Base-by-base conservation (phyloP, 192 early-diverging fungal genomes). In the Coemansia sp. region DNA sequence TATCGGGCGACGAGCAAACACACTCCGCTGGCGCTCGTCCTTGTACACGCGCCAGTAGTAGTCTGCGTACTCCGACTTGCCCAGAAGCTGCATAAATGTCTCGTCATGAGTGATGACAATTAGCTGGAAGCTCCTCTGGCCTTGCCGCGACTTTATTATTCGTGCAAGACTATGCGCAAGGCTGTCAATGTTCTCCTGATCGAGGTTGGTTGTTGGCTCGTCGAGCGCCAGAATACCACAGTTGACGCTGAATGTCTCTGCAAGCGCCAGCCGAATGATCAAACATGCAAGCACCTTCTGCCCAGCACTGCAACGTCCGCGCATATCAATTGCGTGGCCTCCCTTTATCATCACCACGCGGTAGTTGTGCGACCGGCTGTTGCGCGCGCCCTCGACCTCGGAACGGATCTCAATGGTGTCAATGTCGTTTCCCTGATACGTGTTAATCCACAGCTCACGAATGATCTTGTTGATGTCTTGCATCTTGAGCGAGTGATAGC, bases 21-120 rank as follows among this genome's bases (percentile, higher is more conserved):
- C 70, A 32, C 74, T 76, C 46, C 74, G 72, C 62, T 81, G 79
- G 58, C 72, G 73, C 62, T 83, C 84, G 66, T 97, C 88, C 81
- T 97, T 97, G 66, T 82, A 84, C n/a, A 98, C 88, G 11, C 93
- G 81, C 75, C 87, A 98, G 77, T 95, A 99, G 48, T 89, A 87
- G 59, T 97, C 95, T 2, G 90, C 88, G 61, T 90, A 90, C 60
- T 94, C 92, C 11, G 87, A 83, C 62, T 86, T 75, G 32, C 92
- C 94, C 22, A 99, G 65, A 67, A 88, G 76, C 51, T 90, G 89
- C 74, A 98, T 87, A 81, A 99, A 99, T 32, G 92, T 88, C 71
- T 98, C 96, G 77, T 99, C 96, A 69, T 99, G 98, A 13, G 98
- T 98, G 69, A 99, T 98, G 40, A 99, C 85, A 49, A 99, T 89